Evolutionary conservation across 371 early-diverging fungal genomes (phyloP), one percentile per base, ranked within the genome.

Genomic region (Apophysomyces variabilis): DNA sequence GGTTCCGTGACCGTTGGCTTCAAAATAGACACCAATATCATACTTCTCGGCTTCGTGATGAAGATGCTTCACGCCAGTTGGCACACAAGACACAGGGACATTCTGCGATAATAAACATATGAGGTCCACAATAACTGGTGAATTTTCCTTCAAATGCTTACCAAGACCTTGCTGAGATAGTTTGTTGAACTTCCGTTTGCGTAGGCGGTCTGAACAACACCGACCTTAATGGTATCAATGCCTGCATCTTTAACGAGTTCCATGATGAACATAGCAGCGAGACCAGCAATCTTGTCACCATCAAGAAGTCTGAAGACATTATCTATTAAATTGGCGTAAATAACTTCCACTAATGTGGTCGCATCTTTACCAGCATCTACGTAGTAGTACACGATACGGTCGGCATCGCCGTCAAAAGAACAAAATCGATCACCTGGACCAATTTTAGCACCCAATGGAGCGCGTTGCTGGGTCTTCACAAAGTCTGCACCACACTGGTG

Each of bases 1-100:
- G 18, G 99, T 99, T 58, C 99, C 99, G 78, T 99, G 99, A 60
- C 99, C 99, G 69, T 99, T 99, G 43, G 99, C 99, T 80, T 99
- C 99, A 91, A 99, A 99, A 87, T 99, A 99, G 46, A 99, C 96
- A 72, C 99, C 99, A 66, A 99, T 91, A 79, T 96, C 98, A 80
- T 93, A 99, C 68, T 94, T 90, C 73, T 93, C 90, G 45, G 99
- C 99, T 75, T 96, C 96, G 76, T 96, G 97, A 70, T 99, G 98
- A 76, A 99, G 88, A 83, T 99, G 96, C 89, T 99, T 99, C 65
- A 99, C 99, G 69, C 99, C 99, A 26, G 99, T 99, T 43, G 93
- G 87, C 3, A 96, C 96, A 74, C 93, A 97, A 12, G 93, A 92
- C 13, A 96, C 96, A 37, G 97, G 98, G 21, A 98, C 93, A 73